These are phyloP conservation scores for Umbilicus rupestris DNA, from an alignment of 164 flowering plant species.

Conservation along the genomic window DNA sequence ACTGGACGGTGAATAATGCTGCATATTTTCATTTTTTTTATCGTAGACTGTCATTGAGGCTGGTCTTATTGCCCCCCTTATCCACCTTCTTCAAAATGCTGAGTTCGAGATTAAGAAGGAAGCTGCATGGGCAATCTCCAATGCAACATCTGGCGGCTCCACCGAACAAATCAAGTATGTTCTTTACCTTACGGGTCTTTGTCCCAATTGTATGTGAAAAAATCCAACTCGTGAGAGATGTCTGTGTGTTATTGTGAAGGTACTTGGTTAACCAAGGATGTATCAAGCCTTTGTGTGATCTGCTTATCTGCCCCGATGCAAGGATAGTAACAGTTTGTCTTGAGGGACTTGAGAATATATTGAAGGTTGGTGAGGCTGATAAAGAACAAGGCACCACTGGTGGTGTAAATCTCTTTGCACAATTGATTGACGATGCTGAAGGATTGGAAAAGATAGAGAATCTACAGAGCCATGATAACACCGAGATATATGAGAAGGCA, in stretches of 20 bases:
- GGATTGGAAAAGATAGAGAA: slow-evolving; percentile 45
- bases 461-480: slow-evolving; percentile 41
- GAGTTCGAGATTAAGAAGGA: slow-evolving; percentile 62
- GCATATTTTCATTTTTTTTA: neutral
- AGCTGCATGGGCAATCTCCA: slow-evolving; percentile 65
- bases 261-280: slow-evolving; percentile 33
- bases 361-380: slow-evolving; percentile 50
- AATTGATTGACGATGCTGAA: slow-evolving; percentile 43
- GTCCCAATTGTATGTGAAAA: neutral
- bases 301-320: slow-evolving; percentile 43
- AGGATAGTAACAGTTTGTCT: slow-evolving; percentile 41
- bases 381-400: slow-evolving; percentile 25
- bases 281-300: slow-evolving; percentile 50
- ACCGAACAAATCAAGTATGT: slow-evolving; percentile 52
- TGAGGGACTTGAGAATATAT: slow-evolving; percentile 46
- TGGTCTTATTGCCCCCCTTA: slow-evolving; percentile 37
- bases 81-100: slow-evolving; percentile 45
- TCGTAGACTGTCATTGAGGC: slow-evolving; percentile 49
- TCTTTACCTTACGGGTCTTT: neutral
- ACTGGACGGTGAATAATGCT: neutral
- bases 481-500: slow-evolving; percentile 40
- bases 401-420: slow-evolving; percentile 33
- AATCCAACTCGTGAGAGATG: neutral
- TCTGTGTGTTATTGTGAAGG: slow-evolving; percentile 15
- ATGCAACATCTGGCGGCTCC: slow-evolving; percentile 55